Conservation (phyloP, 257 asterid species). For the Fraxinus cuspidata region DNA sequence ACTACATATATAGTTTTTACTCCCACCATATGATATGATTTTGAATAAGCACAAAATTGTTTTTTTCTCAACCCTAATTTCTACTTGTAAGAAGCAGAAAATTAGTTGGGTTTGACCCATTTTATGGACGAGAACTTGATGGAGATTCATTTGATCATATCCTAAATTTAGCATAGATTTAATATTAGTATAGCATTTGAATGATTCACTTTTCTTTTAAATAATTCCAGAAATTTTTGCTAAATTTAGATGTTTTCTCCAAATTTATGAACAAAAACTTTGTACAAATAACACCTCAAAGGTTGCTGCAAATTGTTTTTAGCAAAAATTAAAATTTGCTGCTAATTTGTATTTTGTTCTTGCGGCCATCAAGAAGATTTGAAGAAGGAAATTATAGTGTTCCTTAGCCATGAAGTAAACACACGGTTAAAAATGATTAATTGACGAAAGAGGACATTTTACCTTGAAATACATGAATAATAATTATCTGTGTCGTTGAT, state of each 20-base stretch:
- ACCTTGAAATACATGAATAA: conserved; percentile 23
- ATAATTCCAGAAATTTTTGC: too few relatives aligned
- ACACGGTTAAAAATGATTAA: conserved; percentile 31
- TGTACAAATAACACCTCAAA: background rate
- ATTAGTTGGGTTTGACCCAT: background rate
- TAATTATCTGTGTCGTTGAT: background rate
- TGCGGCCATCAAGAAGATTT: background rate
- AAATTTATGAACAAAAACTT: background rate
- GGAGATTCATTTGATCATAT: background rate
- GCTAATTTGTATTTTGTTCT: background rate
- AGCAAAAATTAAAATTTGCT: background rate
- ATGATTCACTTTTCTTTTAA: too few relatives aligned
- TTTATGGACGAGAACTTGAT: background rate
- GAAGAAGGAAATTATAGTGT: background rate
- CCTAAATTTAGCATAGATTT: too few relatives aligned
- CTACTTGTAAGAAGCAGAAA: background rate
- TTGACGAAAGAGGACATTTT: background rate
- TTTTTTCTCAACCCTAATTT: background rate
- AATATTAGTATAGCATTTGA: too few relatives aligned
- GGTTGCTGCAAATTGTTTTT: background rate
- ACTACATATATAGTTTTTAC: background rate
- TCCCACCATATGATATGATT: background rate
- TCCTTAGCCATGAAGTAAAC: conserved; percentile 27
- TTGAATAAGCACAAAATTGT: background rate
- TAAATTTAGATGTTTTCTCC: too few relatives aligned